phyloP scores from a whole-genome alignment of 495 filamentous ascomycete genomes.

The Penicillium atrosanguineum region DNA sequence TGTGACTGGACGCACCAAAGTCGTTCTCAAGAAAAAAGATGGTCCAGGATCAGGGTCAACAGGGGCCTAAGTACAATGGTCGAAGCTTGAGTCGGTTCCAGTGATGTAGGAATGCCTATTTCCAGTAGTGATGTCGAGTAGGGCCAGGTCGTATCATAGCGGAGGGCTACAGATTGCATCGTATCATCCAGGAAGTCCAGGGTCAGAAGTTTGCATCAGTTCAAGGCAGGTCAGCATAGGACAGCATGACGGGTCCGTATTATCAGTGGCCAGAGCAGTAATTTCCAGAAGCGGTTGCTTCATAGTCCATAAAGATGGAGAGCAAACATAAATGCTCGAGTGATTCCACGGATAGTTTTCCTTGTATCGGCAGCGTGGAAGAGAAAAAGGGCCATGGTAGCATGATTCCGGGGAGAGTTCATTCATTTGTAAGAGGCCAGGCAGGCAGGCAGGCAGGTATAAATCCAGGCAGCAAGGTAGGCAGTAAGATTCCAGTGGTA shows the following conservation, averaged over 20 bases:
- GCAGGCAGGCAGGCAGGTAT: not conserved
- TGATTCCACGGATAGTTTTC: constrained; percentile 10
- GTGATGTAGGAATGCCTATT: constrained; percentile 4
- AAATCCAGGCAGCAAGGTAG: no score
- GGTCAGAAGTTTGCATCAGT: not conserved
- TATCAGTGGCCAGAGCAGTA: constrained; percentile 15
- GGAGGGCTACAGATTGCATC: constrained; percentile 14
- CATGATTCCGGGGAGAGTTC: constrained; percentile 15
- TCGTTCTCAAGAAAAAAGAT: not conserved
- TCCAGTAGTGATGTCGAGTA: constrained; percentile 2
- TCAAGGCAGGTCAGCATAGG: not conserved
- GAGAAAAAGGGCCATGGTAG: constrained; percentile 9
- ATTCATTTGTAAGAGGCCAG: constrained; percentile 9
- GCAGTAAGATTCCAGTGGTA: constrained; percentile 12
- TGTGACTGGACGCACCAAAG: constrained; percentile 17
- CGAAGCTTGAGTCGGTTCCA: constrained; percentile 1
- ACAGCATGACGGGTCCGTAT: constrained; percentile 9
- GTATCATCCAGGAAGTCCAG: constrained; percentile 11
- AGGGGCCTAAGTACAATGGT: not conserved
- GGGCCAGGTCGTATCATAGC: constrained; percentile 1
- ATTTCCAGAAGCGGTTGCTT: constrained; percentile 16
- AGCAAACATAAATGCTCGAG: constrained; percentile 22
- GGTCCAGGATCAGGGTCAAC: constrained; percentile 5
- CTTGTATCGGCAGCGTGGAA: not conserved
- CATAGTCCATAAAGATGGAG: constrained; percentile 8